Evolutionary conservation across 306 rosid species (phyloP), one percentile per base, ranked within the genome.

Genomic region (Rosa lucieae): DNA sequence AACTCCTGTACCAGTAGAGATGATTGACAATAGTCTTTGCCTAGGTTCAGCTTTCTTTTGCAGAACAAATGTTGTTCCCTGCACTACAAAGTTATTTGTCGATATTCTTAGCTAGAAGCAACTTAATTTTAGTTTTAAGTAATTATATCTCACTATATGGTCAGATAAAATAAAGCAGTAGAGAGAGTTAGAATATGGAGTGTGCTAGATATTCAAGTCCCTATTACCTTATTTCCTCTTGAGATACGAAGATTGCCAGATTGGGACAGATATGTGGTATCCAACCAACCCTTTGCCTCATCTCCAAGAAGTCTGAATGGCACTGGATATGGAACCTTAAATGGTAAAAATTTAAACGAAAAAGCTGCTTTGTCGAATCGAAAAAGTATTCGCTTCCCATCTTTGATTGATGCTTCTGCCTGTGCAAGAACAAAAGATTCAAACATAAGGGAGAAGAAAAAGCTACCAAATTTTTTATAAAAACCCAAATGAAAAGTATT

Each of bases 241-340:
- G 97, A 95, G 85, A 95, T 89, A 56, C 98, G 97, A 70, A 95
- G 92, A 87, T 89, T 88, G 74, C 99, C 99, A 0, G 99, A 91
- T 67, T 81, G 82, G 2, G 99, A 95, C 81, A 95, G 79, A 80
- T 95, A 95, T 55, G 97, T 92, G 81, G 97, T 95, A 80, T 95
- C 97, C 82, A 95, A 89, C 97, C 99, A 95, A 65, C 99, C 99
- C 87, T 90, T 92, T 76, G 97, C 97, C 88, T 94, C 99, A 73
- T 94, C 97, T 83, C 99, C 97, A 15, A 94, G 93, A 79, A 95
- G 93, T 85, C 79, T 91, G 82, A 95, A 95, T 58, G 99, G 99
- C 75, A 95, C 97, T 37, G 99, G 99, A 89, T 95, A 95, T n/a
- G 99, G 99, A 77, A 95, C 90, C 90, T 95, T 95, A 67, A 95